Base-by-base conservation (phyloP, 2,329 filamentous ascomycete genomes). In the Aureobasidium zeae region DNA sequence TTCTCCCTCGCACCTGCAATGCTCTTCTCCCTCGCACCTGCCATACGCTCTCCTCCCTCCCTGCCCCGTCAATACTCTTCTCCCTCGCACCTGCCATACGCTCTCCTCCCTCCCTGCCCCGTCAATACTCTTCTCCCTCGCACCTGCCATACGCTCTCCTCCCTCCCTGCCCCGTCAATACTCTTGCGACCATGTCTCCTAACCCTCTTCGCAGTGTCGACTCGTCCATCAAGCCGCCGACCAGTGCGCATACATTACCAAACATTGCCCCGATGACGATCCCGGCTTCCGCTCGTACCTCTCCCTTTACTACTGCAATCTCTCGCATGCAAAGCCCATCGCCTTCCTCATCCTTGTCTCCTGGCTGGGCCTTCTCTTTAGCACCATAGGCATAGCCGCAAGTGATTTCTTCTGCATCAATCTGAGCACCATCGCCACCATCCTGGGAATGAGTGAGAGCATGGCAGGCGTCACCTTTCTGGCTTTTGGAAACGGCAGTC, bases 381-480 rank as follows among this genome's bases (percentile, higher is more conserved):
- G 84, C 53, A 96, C 91, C 11, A 95, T 98, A 51, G 91, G 91
- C 48, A 95, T 98, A 51, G 91, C 91, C 11, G 91, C 91, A 16
- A 95, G 87, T 64, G 91, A 98, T 66, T 98, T 98, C 69, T 91
- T 98, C 66, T 96, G 88, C 65, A 79, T 96, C 66, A 94, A 98
- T 58, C 73, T 98, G 24, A 91, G 85, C 63, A 96, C 91, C 10
- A 91, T 98, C 54, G 81, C 91, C 16, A 81, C 74, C 45, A 78
- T 95, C 41, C 72, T 96, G 20, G 88, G 89, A 15, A 81, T 98
- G 69, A 95, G 88, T 62, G 88, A 98, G 68, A 96, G 86, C 61
- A 74, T 98, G 64, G 87, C 91, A 0, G 91, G 91, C 25, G 93
- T 98, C 20, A 98, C 91, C 0, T 94, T 98, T 56, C 68, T 98